These are phyloP conservation scores for Kitagawia praeruptora DNA, from an alignment of 129 eudicot genomes.

Conservation along the genomic window DNA sequence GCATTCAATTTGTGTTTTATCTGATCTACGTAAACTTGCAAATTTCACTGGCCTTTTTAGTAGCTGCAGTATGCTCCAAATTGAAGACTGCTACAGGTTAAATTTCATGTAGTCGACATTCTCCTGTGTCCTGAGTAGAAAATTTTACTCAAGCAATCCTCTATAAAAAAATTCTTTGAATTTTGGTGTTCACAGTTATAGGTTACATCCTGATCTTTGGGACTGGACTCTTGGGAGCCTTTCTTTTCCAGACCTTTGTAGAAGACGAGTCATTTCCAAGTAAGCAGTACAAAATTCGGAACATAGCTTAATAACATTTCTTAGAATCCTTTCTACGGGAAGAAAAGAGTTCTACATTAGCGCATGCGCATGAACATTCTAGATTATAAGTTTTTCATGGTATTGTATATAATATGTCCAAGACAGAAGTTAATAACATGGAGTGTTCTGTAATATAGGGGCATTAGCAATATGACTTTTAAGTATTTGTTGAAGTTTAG, in stretches of 20 bases:
- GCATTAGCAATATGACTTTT: not conserved
- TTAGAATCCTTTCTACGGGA: not conserved
- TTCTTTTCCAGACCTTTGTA: constrained; percentile 68
- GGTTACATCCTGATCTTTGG: constrained; percentile 83
- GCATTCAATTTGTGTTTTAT: constrained; percentile 84
- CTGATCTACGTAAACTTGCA: constrained; percentile 79
- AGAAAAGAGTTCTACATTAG: not conserved
- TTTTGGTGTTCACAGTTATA: constrained; percentile 46
- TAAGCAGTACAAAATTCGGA: constrained; percentile 22
- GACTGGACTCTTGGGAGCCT: constrained; percentile 72
- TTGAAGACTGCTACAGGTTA: constrained; percentile 85
- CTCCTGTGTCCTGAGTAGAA: not conserved
- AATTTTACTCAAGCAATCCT: not conserved
- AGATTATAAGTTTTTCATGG: not conserved
- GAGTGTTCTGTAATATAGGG: not conserved
- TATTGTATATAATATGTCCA: not conserved
- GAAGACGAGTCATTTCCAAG: constrained; percentile 81
- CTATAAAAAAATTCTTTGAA: constrained; percentile 11
- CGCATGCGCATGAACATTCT: not conserved
- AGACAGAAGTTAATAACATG: not conserved
- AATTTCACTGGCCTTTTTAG: constrained; percentile 67
- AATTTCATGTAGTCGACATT: constrained; percentile 9
- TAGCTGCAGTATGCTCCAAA: constrained; percentile 65
- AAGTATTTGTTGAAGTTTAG: not conserved
- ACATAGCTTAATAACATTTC: not conserved